Evolutionary conservation across 805 yeast genomes (phyloP).

Genomic region (Kodamaea restingae): DNA sequence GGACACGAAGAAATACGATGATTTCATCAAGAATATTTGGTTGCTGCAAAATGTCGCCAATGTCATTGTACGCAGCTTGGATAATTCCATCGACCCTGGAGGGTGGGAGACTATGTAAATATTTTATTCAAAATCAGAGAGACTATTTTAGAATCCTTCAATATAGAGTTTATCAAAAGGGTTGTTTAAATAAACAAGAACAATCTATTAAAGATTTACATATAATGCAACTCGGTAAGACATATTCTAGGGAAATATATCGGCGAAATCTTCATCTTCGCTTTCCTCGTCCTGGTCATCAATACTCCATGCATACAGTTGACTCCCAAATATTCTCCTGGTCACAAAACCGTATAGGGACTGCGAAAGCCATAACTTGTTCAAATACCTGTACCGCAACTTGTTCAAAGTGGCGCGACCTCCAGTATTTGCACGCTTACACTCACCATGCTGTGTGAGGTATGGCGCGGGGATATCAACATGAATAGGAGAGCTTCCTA

Average conservation of each 20-base stretch:
- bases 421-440: slow-evolving; percentile 51
- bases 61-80: slow-evolving; percentile 73
- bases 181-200: too few relatives aligned
- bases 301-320: slow-evolving; percentile 10
- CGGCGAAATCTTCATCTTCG: slow-evolving; percentile 1
- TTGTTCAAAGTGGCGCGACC: slow-evolving; percentile 55
- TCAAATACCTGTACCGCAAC: slow-evolving; percentile 53
- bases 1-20: slow-evolving; percentile 57
- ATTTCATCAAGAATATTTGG: slow-evolving; percentile 67
- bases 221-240: too few relatives aligned
- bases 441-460: slow-evolving; percentile 71
- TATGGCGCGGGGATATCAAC: slow-evolving; percentile 59
- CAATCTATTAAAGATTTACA: too few relatives aligned
- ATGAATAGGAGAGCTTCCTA: slow-evolving; percentile 22
- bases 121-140: too few relatives aligned
- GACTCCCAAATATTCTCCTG: slow-evolving; percentile 26
- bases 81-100: slow-evolving; percentile 77
- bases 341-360: slow-evolving; percentile 49
- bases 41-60: slow-evolving; percentile 75
- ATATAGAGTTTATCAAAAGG: too few relatives aligned
- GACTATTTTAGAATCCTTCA: too few relatives aligned
- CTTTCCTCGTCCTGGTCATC: slow-evolving; percentile 6
- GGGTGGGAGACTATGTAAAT: slow-evolving; percentile 91
- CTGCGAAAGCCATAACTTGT: slow-evolving; percentile 58
- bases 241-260: not conserved